Evolutionary conservation across 169 alveolate genomes (phyloP).

Genomic region (Cyclospora cayetanensis): DNA sequence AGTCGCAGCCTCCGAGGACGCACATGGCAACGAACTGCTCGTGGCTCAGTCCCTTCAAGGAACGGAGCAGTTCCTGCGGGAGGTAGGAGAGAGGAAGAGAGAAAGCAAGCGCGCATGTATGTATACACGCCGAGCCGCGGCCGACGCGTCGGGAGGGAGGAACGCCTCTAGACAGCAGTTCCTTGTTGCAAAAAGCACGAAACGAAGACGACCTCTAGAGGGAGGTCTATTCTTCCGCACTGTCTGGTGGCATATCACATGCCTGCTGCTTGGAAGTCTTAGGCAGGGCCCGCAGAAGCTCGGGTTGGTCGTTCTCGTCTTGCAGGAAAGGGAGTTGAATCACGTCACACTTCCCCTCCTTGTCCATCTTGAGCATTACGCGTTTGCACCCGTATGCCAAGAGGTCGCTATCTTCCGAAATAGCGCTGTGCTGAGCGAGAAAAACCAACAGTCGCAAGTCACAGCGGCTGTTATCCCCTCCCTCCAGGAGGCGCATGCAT

Average conservation of each 20-base stretch:
- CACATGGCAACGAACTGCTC: slow-evolving; percentile 70
- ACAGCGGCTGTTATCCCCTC: too few species aligned
- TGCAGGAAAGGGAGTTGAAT: slow-evolving; percentile 34
- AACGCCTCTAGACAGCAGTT: not conserved
- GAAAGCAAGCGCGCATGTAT: too few species aligned
- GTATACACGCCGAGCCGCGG: too few species aligned
- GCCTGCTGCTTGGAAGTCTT: slow-evolving; percentile 14
- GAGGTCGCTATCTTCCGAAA: slow-evolving; percentile 95
- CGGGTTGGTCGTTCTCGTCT: slow-evolving; percentile 7
- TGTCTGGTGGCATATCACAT: not conserved
- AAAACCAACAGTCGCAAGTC: too few species aligned
- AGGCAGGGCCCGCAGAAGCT: not conserved
- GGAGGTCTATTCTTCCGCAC: not conserved
- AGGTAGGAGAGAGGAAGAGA: not conserved
- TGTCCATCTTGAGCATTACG: slow-evolving; percentile 85
- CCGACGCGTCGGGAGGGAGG: too few species aligned
- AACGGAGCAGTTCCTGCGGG: slow-evolving; percentile 46
- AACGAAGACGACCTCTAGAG: not conserved
- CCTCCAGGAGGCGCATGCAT: too few species aligned
- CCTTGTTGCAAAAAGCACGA: not conserved
- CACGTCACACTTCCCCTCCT: slow-evolving; percentile 75
- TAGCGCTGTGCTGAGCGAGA: slow-evolving; percentile 75
- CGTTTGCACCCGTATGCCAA: slow-evolving; percentile 94
- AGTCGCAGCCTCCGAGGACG: slow-evolving; percentile 75
- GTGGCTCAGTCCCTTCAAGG: slow-evolving; percentile 28